Evolutionary conservation across 768 basidiomycete species (phyloP), one percentile per base, ranked within the genome.

Genomic region (Hortiboletus flavorubellus): DNA sequence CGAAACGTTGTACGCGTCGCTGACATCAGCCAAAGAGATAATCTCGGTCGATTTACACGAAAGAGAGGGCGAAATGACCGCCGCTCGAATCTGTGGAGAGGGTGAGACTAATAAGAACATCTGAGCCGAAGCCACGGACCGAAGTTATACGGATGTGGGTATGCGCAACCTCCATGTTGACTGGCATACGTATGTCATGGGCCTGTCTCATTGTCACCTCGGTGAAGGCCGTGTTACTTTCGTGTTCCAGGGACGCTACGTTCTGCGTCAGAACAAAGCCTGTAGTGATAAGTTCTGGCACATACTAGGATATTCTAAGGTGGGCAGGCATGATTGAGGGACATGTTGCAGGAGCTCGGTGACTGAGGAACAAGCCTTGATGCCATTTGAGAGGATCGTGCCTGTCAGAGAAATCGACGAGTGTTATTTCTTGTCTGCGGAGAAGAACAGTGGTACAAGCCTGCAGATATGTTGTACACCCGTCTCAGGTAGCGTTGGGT

Each of bases 1-100:
- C 2, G 85, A 82, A 21, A 93, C 84, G 43, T 88, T 89, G 71
- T 92, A 89, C 1, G 91, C 82, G 61, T 97, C 93, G 71, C 91
- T 91, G 59, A 97, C 81, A 55, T 95, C 93, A 4, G 80, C 72
- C 26, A 94, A 72, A 7, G 83, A 80, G 51, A 95, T 85, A 51
- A 96, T 83, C 63, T 97, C 93, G 1, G 87, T 89, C 3, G 89
- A 84, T 72, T 84, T 84, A 72, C 89, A 89, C 10, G 84, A 79
- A 47, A 92, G 71, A 0, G 76, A 73, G 2, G 87, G 81, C 5
- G 86, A 87, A 42, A 94, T 81, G 8, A 82, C 76, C 61, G 82
- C 79, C n/a, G 90, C 82, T 64, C 87, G 89, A 59, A 82, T 78
- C 84, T 89, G 60, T 26, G 46, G 39, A 26, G 23, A 50, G 59